phyloP scores from a whole-genome alignment of 1,284 basidiomycete species.

The Cryptococcus sp. region DNA sequence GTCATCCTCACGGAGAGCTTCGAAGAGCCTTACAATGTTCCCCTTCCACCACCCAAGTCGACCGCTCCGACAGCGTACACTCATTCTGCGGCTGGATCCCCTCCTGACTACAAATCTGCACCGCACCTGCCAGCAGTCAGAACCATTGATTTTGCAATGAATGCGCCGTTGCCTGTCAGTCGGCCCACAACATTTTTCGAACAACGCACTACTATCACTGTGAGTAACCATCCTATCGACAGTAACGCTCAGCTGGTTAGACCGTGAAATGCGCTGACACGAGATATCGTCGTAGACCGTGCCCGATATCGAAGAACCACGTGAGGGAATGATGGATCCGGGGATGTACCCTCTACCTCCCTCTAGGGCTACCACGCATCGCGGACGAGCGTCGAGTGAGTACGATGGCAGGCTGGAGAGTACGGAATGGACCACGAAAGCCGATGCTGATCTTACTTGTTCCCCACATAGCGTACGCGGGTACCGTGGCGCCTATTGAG shows the following conservation, averaged over 20 bases:
- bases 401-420: neutral
- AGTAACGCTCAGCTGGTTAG: too few species aligned
- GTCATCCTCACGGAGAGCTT: conserved; percentile 11
- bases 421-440: neutral
- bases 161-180: conserved; percentile 12
- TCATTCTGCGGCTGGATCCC: neutral
- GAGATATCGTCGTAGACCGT: conserved; percentile 1
- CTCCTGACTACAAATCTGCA: neutral
- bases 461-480: conserved; percentile 30
- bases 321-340: conserved; percentile 6
- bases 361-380: conserved; percentile 11
- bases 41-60: conserved; percentile 12
- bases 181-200: conserved; percentile 12
- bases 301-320: conserved; percentile 13
- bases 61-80: conserved; percentile 17
- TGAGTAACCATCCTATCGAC: too few species aligned
- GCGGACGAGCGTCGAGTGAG: conserved; percentile 14
- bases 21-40: conserved; percentile 10
- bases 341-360: conserved; percentile 17
- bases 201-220: conserved; percentile 11
- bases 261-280: too few species aligned
- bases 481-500: conserved; percentile 41
- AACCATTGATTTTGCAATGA: conserved; percentile 16
- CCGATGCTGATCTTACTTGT: neutral
- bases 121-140: conserved; percentile 4